phyloP scores from a whole-genome alignment of 169 alveolate genomes.

The Besnoitia besnoiti region DNA sequence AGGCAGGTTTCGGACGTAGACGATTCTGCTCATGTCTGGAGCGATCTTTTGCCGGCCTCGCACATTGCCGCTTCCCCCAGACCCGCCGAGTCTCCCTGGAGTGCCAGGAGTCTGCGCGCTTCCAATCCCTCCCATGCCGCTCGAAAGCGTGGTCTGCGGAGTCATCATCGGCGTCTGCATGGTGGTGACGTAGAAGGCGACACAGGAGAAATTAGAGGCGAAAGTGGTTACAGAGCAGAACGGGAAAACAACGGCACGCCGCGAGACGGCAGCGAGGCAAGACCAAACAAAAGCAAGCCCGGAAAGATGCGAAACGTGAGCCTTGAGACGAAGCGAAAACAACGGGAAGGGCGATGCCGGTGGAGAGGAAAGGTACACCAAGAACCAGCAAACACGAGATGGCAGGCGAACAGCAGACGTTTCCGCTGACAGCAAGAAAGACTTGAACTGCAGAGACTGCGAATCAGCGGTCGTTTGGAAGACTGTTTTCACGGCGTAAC shows the following conservation, averaged over 20 bases:
- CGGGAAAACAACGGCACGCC: not conserved
- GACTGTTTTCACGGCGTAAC: too few species aligned
- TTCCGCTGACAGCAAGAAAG: not conserved
- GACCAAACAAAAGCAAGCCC: not conserved
- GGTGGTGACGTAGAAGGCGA: not conserved
- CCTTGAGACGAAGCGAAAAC: too few species aligned
- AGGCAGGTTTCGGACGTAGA: conserved; percentile 88
- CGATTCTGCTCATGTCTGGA: conserved; percentile 85
- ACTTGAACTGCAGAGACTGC: too few species aligned
- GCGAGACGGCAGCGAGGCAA: not conserved
- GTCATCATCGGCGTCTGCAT: conserved; percentile 43
- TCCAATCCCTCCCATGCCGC: conserved; percentile 51
- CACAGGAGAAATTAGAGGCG: not conserved
- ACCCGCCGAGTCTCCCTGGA: not conserved
- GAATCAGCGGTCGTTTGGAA: too few species aligned
- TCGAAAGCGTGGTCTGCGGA: conserved; percentile 29
- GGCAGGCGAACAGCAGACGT: not conserved
- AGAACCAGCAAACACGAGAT: not conserved
- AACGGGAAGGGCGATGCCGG: too few species aligned
- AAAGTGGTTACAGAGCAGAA: not conserved
- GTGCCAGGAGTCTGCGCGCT: conserved; percentile 25
- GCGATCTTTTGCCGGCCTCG: conserved; percentile 74
- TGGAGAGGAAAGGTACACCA: too few species aligned
- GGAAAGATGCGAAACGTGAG: not conserved
- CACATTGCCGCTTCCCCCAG: not conserved